Percentiles rank a stretch among this genome's conserved stretches.
These are phyloP conservation scores for Bromus sterilis DNA, from an alignment of 176 grass and related monocot species.

Conservation along the genomic window DNA sequence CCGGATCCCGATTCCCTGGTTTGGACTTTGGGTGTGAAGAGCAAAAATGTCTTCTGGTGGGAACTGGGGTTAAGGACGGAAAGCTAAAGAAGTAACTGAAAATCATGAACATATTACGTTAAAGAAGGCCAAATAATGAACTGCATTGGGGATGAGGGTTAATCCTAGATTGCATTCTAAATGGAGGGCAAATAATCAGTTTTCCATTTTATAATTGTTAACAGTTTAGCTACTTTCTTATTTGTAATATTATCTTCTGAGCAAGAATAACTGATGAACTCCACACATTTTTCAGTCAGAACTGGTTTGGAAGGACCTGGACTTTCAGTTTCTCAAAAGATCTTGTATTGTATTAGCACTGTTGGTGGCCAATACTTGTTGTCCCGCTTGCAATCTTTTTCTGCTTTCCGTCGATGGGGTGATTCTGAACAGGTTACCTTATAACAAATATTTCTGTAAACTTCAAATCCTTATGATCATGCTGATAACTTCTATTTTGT, in stretches of 20 bases:
- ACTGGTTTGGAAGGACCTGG: constrained; percentile 85
- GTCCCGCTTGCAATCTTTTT: constrained; percentile 85
- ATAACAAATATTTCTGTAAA: background rate
- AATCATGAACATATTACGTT: background rate
- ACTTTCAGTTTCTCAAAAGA: constrained; percentile 90
- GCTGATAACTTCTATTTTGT: constrained; percentile 7
- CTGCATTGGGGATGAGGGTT: background rate
- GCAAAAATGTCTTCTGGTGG: background rate
- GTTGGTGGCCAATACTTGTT: constrained; percentile 88
- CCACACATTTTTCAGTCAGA: constrained; percentile 51
- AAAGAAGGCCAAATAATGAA: background rate
- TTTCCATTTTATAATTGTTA: background rate
- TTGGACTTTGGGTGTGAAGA: background rate
- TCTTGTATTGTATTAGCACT: constrained; percentile 74
- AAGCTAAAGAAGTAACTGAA: background rate
- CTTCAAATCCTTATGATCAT: constrained; percentile 2
- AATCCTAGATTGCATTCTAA: background rate
- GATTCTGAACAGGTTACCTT: constrained; percentile 83
- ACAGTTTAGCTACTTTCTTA: background rate
- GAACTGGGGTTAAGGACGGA: background rate
- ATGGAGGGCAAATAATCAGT: background rate
- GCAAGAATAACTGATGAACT: constrained; percentile 9
- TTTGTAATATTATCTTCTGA: constrained; percentile 6
- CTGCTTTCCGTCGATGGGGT: constrained; percentile 89
- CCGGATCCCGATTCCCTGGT: too few species aligned